Percentiles rank a stretch among this genome's conserved stretches.
Conservation (phyloP, 371 early-diverging fungal species). For the Mucor sp. region DNA sequence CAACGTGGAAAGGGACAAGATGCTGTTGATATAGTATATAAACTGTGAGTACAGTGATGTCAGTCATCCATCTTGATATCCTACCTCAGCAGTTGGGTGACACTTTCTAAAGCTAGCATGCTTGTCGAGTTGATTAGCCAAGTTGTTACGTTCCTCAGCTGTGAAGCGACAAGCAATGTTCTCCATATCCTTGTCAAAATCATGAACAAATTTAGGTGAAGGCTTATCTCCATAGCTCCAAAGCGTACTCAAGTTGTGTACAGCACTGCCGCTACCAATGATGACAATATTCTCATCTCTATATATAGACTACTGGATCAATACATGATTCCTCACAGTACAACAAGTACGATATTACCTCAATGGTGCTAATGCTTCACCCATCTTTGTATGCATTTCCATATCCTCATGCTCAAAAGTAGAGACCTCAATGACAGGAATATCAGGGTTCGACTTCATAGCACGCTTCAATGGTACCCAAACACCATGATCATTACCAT, state of each 20-base stretch:
- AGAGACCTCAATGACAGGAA: slow-evolving; percentile 63
- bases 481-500: slow-evolving; percentile 66
- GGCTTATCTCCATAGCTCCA: slow-evolving; percentile 29
- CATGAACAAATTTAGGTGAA: slow-evolving; percentile 26
- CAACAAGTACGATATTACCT: slow-evolving; percentile 18
- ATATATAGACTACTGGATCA: neutral
- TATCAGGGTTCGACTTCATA: slow-evolving; percentile 50
- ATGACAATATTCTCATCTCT: slow-evolving; percentile 58
- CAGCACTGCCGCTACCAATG: slow-evolving; percentile 65
- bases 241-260: slow-evolving; percentile 56
- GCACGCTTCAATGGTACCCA: slow-evolving; percentile 66
- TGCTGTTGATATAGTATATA: slow-evolving; percentile 18
- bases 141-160: slow-evolving; percentile 27
- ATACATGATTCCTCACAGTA: neutral
- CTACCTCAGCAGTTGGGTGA: slow-evolving; percentile 45
- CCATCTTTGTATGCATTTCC: slow-evolving; percentile 27
- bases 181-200: slow-evolving; percentile 33
- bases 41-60: neutral
- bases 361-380: slow-evolving; percentile 34
- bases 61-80: neutral
- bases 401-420: slow-evolving; percentile 36
- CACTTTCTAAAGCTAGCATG: slow-evolving; percentile 30
- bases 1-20: slow-evolving; percentile 38
- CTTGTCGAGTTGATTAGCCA: slow-evolving; percentile 20
- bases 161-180: slow-evolving; percentile 12